Evolutionary conservation across 768 basidiomycete species (phyloP), one percentile per base, ranked within the genome.

Genomic region (Cyclocybe cylindracea): DNA sequence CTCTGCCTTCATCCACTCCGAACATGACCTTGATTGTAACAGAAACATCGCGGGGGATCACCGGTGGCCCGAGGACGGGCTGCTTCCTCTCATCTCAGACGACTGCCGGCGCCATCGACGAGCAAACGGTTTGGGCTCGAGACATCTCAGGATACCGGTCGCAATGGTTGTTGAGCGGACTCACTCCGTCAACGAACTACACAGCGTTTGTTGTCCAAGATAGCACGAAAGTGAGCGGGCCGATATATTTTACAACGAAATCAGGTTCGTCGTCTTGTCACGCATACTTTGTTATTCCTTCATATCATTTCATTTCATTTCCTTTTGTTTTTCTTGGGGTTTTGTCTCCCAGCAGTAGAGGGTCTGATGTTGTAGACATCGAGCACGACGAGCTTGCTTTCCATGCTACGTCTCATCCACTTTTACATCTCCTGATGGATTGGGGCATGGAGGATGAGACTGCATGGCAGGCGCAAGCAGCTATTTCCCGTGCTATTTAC

Each of bases 181-280:
- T 95, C 13, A 68, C 71, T 1, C 75, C 85, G 5, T 71, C 72
- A 8, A 90, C 87, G 32, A 94, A 94, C 60, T 94, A 94, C 60
- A 92, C 91, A 1, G 83, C 78, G 0, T 93, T 84, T 60, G 78
- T 84, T 10, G 59, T 90, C 2, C 73, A 82, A 55, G 76, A 82
- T 51, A 71, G 68, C 7, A 74, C 78, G 41, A 78, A 79, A 58
- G 77, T 91, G 43, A 82, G 78, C 50, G 83, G 81, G 2, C 90
- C 90, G 0, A 78, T 87, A 2, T 86, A 79, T 58, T 87, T 93
- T 52, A 64, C 72, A 7, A 94, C 91, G 2, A 94, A 94, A 71
- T 86, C 87, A 13, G 74, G 86, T 85, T 62, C 48, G 80, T 67
- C 34, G 9, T 11, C 13, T 13, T 19, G 5, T 24, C 24, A 24